Evolutionary conservation across 2,329 filamentous ascomycete species (phyloP).

Genomic region (Purpureocillium lavendulum): DNA sequence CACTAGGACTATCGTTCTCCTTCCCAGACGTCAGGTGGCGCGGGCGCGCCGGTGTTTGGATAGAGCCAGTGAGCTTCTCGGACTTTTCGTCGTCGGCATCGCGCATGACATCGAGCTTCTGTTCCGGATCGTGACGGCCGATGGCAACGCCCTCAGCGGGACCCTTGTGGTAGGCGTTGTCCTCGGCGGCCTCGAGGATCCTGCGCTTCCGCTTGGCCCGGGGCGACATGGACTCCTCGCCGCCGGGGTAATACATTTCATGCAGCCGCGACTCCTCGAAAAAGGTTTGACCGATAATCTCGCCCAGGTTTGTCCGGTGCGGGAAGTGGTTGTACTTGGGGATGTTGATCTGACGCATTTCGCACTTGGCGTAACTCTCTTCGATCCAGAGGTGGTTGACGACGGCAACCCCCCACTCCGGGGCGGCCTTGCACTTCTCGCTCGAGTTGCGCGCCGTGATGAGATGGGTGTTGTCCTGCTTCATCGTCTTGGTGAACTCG

Average conservation of each 20-base stretch:
- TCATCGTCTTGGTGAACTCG: slow-evolving; percentile 90
- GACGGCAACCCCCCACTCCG: slow-evolving; percentile 85
- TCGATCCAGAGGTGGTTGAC: slow-evolving; percentile 97
- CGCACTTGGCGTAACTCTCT: slow-evolving; percentile 89
- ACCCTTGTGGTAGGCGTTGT: slow-evolving; percentile 39
- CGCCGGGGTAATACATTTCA: slow-evolving; percentile 62
- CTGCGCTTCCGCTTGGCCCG: slow-evolving; percentile 39
- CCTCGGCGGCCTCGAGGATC: slow-evolving; percentile 39
- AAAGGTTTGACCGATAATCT: slow-evolving; percentile 83
- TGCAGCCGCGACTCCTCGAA: slow-evolving; percentile 57
- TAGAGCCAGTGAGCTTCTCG: slow-evolving; percentile 13
- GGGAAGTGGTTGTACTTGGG: slow-evolving; percentile 82
- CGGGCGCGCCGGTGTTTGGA: slow-evolving; percentile 30
- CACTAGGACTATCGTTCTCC: slow-evolving; percentile 70
- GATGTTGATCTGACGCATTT: slow-evolving; percentile 63
- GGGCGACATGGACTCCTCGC: slow-evolving; percentile 33
- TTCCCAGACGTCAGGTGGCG: slow-evolving; percentile 53
- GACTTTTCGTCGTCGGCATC: slow-evolving; percentile 30
- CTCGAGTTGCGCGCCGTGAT: slow-evolving; percentile 84
- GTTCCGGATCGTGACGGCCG: slow-evolving; percentile 26
- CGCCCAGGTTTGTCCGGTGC: slow-evolving; percentile 79
- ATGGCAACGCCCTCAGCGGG: slow-evolving; percentile 39
- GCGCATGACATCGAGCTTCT: slow-evolving; percentile 35
- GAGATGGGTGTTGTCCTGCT: slow-evolving; percentile 89
- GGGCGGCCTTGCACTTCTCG: slow-evolving; percentile 87